Percentiles rank a stretch among this genome's conserved stretches.
These are phyloP conservation scores for Penicillium lividum DNA, from an alignment of 495 filamentous ascomycete genomes.

Conservation along the genomic window DNA sequence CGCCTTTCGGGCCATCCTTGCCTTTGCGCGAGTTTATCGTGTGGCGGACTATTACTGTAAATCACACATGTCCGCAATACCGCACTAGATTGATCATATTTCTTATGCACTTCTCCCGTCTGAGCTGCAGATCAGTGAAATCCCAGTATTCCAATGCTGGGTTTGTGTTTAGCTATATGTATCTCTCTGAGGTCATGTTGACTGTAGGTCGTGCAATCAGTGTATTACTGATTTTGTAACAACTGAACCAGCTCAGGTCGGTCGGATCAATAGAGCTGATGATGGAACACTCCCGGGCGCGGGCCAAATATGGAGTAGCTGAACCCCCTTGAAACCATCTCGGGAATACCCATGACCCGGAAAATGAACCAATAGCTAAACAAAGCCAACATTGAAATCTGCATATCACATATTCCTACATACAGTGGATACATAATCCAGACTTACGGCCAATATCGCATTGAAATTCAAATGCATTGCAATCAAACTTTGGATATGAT, in stretches of 20 bases:
- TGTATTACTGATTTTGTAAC: not conserved
- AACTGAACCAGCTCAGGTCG: not conserved
- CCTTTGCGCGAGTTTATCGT: not conserved
- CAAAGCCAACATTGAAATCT: not conserved
- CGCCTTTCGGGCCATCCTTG: not conserved
- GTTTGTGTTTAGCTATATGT: not conserved
- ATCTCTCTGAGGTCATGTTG: not conserved
- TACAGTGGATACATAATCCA: not conserved
- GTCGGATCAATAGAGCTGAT: not conserved
- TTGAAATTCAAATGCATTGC: slow-evolving; percentile 2
- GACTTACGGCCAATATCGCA: not conserved
- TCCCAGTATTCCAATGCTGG: not conserved
- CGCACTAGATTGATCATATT: not conserved
- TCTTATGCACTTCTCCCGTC: not conserved
- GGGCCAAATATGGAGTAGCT: not conserved
- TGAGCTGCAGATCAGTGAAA: not conserved
- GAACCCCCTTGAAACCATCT: not conserved
- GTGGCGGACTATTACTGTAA: not conserved
- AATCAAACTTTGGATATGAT: slow-evolving; percentile 10
- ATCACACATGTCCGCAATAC: no score
- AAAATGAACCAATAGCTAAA: not conserved
- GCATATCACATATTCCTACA: not conserved
- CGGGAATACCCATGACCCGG: not conserved
- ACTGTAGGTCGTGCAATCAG: not conserved
- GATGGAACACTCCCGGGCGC: not conserved